These are phyloP conservation scores for Cicer judaicum DNA, from an alignment of 306 rosid species.

Conservation along the genomic window DNA sequence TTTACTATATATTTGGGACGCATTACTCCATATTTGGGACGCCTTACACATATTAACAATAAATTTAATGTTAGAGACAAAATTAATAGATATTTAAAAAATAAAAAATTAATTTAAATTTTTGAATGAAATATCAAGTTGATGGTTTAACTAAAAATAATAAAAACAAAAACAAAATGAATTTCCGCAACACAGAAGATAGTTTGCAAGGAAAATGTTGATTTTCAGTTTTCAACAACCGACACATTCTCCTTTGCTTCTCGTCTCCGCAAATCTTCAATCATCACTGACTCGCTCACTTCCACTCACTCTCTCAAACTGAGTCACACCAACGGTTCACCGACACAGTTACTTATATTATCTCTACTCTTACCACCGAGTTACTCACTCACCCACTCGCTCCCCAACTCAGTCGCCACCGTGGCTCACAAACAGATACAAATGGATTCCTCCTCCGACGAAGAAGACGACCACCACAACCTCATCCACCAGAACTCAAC, in stretches of 20 bases:
- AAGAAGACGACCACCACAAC: constrained; percentile 77
- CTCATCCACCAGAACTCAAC: constrained; percentile 67
- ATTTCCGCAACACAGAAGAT: too few relatives aligned
- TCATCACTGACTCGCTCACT: constrained; percentile 10
- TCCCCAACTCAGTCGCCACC: constrained; percentile 33
- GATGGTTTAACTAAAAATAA: too few relatives aligned
- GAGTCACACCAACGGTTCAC: constrained; percentile 26
- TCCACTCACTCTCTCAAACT: constrained; percentile 10
- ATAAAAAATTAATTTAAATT: too few relatives aligned
- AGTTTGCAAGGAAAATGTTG: constrained; percentile 36
- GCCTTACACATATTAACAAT: too few relatives aligned
- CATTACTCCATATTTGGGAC: too few relatives aligned
- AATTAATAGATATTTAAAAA: too few relatives aligned
- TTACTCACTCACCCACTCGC: constrained; percentile 1
- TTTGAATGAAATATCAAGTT: too few relatives aligned
- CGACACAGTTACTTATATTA: constrained; percentile 18
- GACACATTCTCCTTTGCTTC: constrained; percentile 23
- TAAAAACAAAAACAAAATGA: too few relatives aligned
- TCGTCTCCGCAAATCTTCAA: neutral
- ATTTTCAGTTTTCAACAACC: constrained; percentile 51
- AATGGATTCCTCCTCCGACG: constrained; percentile 77
- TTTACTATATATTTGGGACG: too few relatives aligned
- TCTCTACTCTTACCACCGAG: neutral
- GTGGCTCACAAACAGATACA: constrained; percentile 51
- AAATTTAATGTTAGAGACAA: too few relatives aligned